Conservation (phyloP, 129 eudicot species). For the Arctium lappa region DNA sequence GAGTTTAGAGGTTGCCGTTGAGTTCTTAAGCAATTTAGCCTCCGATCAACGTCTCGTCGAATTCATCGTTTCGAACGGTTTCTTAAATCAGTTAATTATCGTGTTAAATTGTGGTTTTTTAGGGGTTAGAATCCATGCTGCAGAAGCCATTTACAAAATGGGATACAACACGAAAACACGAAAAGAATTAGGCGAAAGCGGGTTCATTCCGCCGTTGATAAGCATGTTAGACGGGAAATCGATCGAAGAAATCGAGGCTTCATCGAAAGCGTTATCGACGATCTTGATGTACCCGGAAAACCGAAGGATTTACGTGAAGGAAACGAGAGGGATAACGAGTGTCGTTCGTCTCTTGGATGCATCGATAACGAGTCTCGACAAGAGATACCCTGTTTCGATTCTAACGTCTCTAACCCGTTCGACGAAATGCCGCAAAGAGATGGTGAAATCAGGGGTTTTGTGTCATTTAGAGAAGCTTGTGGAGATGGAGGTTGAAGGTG, state of each 20-base stretch:
- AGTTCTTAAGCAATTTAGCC: conserved; percentile 46
- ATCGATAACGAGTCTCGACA: conserved; percentile 32
- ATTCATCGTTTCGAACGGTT: conserved; percentile 34
- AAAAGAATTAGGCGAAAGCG: conserved; percentile 62
- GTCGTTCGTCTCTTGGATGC: conserved; percentile 57
- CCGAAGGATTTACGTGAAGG: conserved; percentile 47
- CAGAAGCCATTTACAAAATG: conserved; percentile 44
- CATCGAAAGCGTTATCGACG: conserved; percentile 48
- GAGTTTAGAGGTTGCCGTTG: conserved; percentile 48
- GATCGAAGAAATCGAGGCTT: conserved; percentile 56
- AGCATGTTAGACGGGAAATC: conserved; percentile 67
- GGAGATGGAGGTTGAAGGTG: conserved; percentile 61
- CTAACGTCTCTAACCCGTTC: conserved; percentile 43
- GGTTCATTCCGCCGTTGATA: conserved; percentile 51
- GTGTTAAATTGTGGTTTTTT: conserved; percentile 51
- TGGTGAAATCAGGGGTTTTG: conserved; percentile 59
- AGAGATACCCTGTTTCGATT: conserved; percentile 50
- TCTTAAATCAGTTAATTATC: conserved; percentile 30
- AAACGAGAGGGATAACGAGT: conserved; percentile 47
- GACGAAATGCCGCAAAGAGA: conserved; percentile 67
- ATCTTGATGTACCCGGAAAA: conserved; percentile 39
- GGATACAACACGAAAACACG: conserved; percentile 46
- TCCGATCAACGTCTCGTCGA: conserved; percentile 49
- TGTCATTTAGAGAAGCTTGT: conserved; percentile 56
- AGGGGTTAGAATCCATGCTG: conserved; percentile 58